Conservation (phyloP, 768 basidiomycete species). For the Mycena sanguinolenta region DNA sequence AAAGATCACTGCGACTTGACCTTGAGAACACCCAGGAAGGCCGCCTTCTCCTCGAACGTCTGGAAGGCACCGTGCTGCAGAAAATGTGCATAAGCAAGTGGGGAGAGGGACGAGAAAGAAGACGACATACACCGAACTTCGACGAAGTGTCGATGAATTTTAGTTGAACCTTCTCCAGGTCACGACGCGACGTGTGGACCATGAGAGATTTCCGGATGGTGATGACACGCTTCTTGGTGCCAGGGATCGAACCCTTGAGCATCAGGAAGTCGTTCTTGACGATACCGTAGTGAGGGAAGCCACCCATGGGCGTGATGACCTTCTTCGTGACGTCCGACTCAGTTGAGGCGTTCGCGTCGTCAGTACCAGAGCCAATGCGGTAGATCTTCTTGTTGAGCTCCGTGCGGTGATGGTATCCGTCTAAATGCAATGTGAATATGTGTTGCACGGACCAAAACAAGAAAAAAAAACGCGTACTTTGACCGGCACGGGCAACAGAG, state of each 20-base stretch:
- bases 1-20: conserved; percentile 71
- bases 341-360: conserved; percentile 90
- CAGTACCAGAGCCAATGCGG: conserved; percentile 86
- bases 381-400: conserved; percentile 99
- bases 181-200: conserved; percentile 94
- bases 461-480: conserved; percentile 73
- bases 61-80: conserved; percentile 94
- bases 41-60: conserved; percentile 95
- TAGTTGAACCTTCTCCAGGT: conserved; percentile 97
- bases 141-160: conserved; percentile 99
- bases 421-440: conserved; percentile 51
- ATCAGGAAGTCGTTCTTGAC: conserved; percentile 99
- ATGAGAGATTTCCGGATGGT: conserved; percentile 97
- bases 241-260: conserved; percentile 95
- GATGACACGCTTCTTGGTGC: conserved; percentile 98
- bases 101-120: not conserved
- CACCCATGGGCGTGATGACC: conserved; percentile 96
- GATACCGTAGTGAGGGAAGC: conserved; percentile 99
- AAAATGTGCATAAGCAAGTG: conserved; percentile 23
- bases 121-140: conserved; percentile 88
- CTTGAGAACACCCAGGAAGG: conserved; percentile 95
- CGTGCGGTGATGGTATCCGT: conserved; percentile 96
- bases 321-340: conserved; percentile 96
- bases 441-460: conserved; percentile 8
- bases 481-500: conserved; percentile 99